Base-by-base conservation (phyloP, 2,329 filamentous ascomycete species). In the Aspergillus amoenus region DNA sequence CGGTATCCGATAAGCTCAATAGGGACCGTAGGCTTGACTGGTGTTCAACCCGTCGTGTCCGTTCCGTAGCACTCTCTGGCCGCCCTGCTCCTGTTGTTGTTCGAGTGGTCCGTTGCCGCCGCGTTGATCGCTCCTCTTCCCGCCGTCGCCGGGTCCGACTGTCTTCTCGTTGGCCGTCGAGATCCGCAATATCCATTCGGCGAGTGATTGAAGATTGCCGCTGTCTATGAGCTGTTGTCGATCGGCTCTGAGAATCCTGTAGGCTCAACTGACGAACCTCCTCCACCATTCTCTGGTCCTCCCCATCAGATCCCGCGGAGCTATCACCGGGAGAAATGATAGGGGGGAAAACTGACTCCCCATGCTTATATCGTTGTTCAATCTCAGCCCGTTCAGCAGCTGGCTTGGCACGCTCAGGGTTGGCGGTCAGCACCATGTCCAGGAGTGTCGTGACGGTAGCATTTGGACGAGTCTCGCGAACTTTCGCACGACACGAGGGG, bases 391-490 rank as follows among this genome's bases (percentile, higher is more conserved):
- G 92, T 70, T 99, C 94, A 7, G 83, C 81, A 0, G 82, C 81
- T 0, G 85, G 81, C 69, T 88, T 90, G 24, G 80, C 87, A 65
- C 89, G 88, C 17, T 85, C 84, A 1, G 94, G 93, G 68, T 96
- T 91, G 44, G 89, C 86, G 24, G 86, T 81, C 37, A 97, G 77
- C 65, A 90, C 92, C 84, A 96, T 93, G 55, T 97, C 93, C 58
- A 99, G 79, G 45, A 97, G 79, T 2, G 92, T 96, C 8, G 88
- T 93, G 51, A 97, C 89, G 22, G 89, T 92, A 57, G 94, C 91
- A 83, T 97, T 95, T 69, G 91, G 91, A 70, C 88, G 87, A 43
- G 93, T 96, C 67, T 89, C 90, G 61, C 93, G 88, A 59, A 99
- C 93, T 12, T 82, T 77, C 45, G 92, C 90, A 63, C 94, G 90